Evolutionary conservation across 2,329 filamentous ascomycete species (phyloP), one percentile per base, ranked within the genome.

Genomic region (Pyrenophora teres): DNA sequence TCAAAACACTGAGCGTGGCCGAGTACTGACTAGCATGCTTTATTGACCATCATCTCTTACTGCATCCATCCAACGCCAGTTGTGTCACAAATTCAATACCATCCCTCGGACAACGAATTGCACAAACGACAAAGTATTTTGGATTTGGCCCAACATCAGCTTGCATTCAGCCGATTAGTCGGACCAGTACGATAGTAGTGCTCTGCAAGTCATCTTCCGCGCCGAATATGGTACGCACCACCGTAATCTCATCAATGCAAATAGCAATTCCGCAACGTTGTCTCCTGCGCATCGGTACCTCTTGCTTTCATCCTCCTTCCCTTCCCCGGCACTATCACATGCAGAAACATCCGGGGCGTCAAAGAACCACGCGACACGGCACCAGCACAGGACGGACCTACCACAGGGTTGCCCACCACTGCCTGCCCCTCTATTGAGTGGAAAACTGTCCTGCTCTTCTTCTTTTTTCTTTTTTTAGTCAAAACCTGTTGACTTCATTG

Each of bases 341-440:
- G 49, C 46, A 50, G 38, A 56, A 56, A 55, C 52, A 58, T 35
- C 48, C 50, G 52, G 44, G 40, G 30, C 27, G 39, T 44, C 30
- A 30, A 30, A 21, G 40, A 52, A 56, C 58, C 55, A 66, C 48
- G 49, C 54, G 59, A 59, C 56, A 60, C 56, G 41, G 50, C 48
- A 48, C 42, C 40, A 43, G 45, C 25, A 41, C 42, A 43, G 39
- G 15, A 27, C 12, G 18, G 45, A 16, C 25, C 50, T 46, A 35
- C 50, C 48, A 18, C 44, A 45, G 45, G 38, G 42, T 32, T 46
- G 37, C 10, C 39, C 46, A 40, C 47, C n/a, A 23, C 36, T 40
- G 30, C 36, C 39, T 49, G 43, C 51, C 51, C 50, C 51, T 57
- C 46, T 32, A 33, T 32, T 23, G 32, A 40, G 42, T 35, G 42